A percentile compares a stretch with the other conserved stretches of the same genome.
Evolutionary conservation across 148 eudicot species (phyloP).

Genomic region (Arbutus unedo): DNA sequence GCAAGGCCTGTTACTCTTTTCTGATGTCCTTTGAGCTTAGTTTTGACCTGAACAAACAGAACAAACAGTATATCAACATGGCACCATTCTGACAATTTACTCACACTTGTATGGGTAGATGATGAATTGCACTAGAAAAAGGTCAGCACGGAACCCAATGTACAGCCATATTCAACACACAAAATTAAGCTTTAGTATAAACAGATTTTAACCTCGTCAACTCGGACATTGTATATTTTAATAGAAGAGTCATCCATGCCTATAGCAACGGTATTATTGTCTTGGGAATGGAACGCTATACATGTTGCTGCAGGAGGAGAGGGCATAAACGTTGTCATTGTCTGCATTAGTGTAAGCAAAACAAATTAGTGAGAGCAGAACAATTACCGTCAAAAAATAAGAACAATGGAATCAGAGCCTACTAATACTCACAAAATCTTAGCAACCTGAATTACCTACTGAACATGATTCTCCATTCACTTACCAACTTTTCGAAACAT

Average conservation of each 20-base stretch:
- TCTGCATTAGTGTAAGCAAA: conserved; percentile 42
- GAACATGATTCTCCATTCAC: background rate
- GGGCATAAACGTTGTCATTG: conserved; percentile 87
- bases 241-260: conserved; percentile 92
- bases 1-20: conserved; percentile 49
- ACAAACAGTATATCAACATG: background rate
- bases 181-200: conserved; percentile 5
- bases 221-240: conserved; percentile 78
- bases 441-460: background rate
- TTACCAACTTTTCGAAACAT: too few species aligned
- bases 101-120: background rate
- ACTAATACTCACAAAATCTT: background rate
- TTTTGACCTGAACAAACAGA: conserved; percentile 30
- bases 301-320: conserved; percentile 91
- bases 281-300: conserved; percentile 86
- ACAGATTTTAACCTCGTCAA: conserved; percentile 58
- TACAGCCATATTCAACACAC: background rate
- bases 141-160: background rate
- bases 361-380: background rate
- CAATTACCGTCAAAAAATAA: background rate
- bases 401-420: background rate
- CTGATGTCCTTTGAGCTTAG: conserved; percentile 42
- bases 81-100: background rate
- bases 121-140: background rate
- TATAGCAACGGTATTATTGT: conserved; percentile 85